Base-by-base conservation (phyloP, 495 filamentous ascomycete genomes). In the Penicillium egyptiacum region DNA sequence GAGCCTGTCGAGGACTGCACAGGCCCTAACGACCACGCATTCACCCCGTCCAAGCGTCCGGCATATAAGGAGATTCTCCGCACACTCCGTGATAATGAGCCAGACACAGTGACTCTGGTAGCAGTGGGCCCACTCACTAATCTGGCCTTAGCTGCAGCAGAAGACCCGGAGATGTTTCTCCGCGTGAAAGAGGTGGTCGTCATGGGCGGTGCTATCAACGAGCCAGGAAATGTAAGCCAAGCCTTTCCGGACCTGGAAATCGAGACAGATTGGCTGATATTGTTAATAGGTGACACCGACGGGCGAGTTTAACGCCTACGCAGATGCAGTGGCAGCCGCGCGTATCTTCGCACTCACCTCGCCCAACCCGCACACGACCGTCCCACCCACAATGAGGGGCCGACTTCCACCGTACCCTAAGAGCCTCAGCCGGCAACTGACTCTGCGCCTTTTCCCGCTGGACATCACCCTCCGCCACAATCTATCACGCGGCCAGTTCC, bases 61-160 rank as follows among this genome's bases (percentile, higher is more conserved):
- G 85, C 92, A 1, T 86, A 96, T 67, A 79, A 86, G 61, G 90
- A 96, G 70, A 98, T 99, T 42, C 86, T 99, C 11, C 82, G 85
- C 19, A 75, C 91, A 53, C 80, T 99, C 22, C 80, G 82, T 35
- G 85, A 89, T 55, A 88, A 93, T 66, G 88, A 90, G 4, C 80
- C 82, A 0, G 85, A 92, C 69, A 92, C 89, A 4, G 86, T 99
- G 63, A 94, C 88, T 19, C 86, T 99, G 57, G 84, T 97, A 31
- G 91, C 88, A 40, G 80, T 98, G 45, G 94, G 95, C 0, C 94
- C 94, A 0, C 75, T 98, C 35, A 97, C 92, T 5, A 99, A 95
- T 70, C 76, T 97, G 19, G 93, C 95, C 11, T 70, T 92, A 40
- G 94, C 94, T 12, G 91, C 94, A 28, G 84, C 90, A 6, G 82